Percentiles rank a stretch among this genome's conserved stretches.
Evolutionary conservation across 352 stramenopile genomes (phyloP).

Genomic region (Pythium myriotylum): DNA sequence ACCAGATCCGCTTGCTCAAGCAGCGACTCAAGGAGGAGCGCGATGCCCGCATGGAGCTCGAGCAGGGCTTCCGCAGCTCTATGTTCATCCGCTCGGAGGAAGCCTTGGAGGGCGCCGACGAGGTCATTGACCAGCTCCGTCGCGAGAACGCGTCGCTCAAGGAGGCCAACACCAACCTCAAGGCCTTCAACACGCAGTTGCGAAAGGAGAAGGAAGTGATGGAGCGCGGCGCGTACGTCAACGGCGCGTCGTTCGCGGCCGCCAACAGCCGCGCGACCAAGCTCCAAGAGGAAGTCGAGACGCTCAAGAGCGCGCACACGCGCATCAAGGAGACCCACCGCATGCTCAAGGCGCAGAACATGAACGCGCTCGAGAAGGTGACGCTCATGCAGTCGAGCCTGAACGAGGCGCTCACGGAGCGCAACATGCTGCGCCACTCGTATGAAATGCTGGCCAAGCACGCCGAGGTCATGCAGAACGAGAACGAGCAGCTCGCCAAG

Average conservation of each 20-base stretch:
- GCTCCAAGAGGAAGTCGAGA: slow-evolving; percentile 84
- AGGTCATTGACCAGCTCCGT: slow-evolving; percentile 85
- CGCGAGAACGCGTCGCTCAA: slow-evolving; percentile 83
- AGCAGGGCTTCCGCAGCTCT: slow-evolving; percentile 71
- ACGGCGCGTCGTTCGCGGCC: slow-evolving; percentile 82
- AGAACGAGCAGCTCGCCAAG: slow-evolving; percentile 85
- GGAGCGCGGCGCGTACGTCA: slow-evolving; percentile 87
- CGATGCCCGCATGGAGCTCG: slow-evolving; percentile 81
- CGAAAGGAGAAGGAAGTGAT: slow-evolving; percentile 91
- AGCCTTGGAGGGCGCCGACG: slow-evolving; percentile 74
- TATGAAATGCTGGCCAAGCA: slow-evolving; percentile 76
- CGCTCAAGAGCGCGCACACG: slow-evolving; percentile 69
- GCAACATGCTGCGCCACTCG: slow-evolving; percentile 71
- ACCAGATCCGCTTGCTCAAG: slow-evolving; percentile 93
- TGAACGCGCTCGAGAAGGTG: slow-evolving; percentile 82
- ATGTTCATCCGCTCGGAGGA: slow-evolving; percentile 84
- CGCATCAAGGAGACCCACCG: slow-evolving; percentile 86
- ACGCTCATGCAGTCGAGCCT: slow-evolving; percentile 75
- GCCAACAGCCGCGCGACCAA: slow-evolving; percentile 86
- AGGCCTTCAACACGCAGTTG: slow-evolving; percentile 78
- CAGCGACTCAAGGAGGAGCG: slow-evolving; percentile 90
- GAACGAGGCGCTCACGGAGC: slow-evolving; percentile 72
- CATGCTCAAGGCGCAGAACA: slow-evolving; percentile 81
- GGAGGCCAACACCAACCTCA: slow-evolving; percentile 83
- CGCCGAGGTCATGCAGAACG: slow-evolving; percentile 73